A percentile compares a stretch with the other conserved stretches of the same genome.
phyloP scores from a whole-genome alignment of 371 early-diverging fungal genomes.

The Neoconidiobolus thromboides region DNA sequence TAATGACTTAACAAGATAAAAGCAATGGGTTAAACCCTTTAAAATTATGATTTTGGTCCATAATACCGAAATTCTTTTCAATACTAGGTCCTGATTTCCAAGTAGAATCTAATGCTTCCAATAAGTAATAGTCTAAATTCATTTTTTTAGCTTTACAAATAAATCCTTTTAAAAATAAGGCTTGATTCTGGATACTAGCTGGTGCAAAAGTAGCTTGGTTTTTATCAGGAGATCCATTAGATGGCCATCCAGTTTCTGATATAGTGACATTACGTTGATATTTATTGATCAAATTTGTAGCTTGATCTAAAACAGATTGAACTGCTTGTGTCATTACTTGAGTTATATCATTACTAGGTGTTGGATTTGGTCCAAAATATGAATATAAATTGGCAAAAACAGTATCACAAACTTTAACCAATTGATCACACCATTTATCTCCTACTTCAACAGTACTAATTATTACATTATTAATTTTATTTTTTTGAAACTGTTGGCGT shows the following conservation, averaged over 20 bases:
- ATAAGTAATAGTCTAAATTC: background rate
- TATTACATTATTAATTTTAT: background rate
- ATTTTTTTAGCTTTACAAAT: background rate
- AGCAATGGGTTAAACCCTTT: background rate
- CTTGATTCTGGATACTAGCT: background rate
- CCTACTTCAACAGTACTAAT: background rate
- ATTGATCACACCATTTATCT: too few species aligned
- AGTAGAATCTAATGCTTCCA: conserved; percentile 1
- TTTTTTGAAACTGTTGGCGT: background rate
- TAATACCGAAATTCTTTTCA: conserved; percentile 1
- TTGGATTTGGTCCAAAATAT: background rate
- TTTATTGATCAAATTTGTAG: background rate
- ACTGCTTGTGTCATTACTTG: background rate
- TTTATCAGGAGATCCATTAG: background rate
- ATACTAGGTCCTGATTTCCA: background rate
- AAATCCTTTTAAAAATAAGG: background rate
- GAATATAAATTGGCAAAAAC: background rate
- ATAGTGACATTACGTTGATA: background rate
- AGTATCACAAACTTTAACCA: background rate
- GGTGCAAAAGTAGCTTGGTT: background rate
- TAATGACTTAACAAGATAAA: too few species aligned
- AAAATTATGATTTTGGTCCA: background rate
- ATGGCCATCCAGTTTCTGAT: background rate
- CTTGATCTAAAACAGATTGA: background rate
- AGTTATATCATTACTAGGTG: background rate